Base-by-base conservation (phyloP, 495 filamentous ascomycete species). In the Podospora pseudoanserina region DNA sequence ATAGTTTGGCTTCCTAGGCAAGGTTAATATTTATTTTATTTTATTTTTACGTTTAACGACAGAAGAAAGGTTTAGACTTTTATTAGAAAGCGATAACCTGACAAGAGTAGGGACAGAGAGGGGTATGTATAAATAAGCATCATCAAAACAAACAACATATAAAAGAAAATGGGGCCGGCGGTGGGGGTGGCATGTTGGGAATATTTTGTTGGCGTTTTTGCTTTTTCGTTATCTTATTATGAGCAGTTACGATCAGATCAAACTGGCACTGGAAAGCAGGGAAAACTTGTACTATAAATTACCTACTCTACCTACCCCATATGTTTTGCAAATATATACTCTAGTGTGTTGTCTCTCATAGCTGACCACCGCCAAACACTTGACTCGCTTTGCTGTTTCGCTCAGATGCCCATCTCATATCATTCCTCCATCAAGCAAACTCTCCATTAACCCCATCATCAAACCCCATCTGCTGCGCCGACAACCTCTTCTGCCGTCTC, bases 401-500 rank as follows among this genome's bases (percentile, higher is more conserved):
- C 34, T 39, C 34, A 39, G 5, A 39, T 11, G 5, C 34, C 5
- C 39, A 49, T 49, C 39, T 32, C 30, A 5, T n/a, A 58, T n/a
- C 23, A 11, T 13, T 32, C 20, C 19, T 32, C 27, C 30, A 32
- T 32, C 54, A 85, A 62, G 84, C 83, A 79, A 89, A 89, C 71
- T 89, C 87, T 7, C 86, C 88, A 82, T 32, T 32, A 89, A 89
- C 67, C 55, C 88, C 87, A 72, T 90, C 86, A 65, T 90, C 87
- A 71, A 90, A 90, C 7, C 87, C 87, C 63, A 88, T 56, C 59
- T 86, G 80, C 67, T 85, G 82, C 9, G 82, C 79, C 19, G 80
- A 82, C 63, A 82, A 70, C 57, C 84, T 79, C 73, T 86, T 84
- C 64, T 84, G 77, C 56, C 79, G 76, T 80, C 83, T 81, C 28